Base-by-base conservation (phyloP, 2,329 filamentous ascomycete species). In the Penicillium sp. region DNA sequence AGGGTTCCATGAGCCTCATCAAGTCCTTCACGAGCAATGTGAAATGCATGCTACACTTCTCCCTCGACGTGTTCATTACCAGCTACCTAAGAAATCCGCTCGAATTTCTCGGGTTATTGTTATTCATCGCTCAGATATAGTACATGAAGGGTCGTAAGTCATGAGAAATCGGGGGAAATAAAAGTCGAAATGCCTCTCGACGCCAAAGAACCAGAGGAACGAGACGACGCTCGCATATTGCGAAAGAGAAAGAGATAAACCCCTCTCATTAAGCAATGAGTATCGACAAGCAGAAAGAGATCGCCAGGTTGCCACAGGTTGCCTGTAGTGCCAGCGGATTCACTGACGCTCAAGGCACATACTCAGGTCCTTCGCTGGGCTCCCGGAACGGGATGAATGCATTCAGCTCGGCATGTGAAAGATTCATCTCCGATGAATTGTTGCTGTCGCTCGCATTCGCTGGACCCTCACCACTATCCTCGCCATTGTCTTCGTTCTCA, bases 401-500 rank as follows among this genome's bases (percentile, higher is more conserved):
- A 1, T 28, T 53, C 26, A 66, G 33, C 26, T 64, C 53, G 2
- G 14, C 19, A 42, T 52, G 59, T 6, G 57, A 43, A 25, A 67
- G 60, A 52, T 58, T 58, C 48, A 26, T 51, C 33, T 61, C 64
- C 25, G 68, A 64, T 2, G 51, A 48, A n/a, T 56, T 59, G 4
- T 55, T 58, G 4, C 52, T 58, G 13, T 45, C 55, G 3, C 37
- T 43, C n/a, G 33, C 14, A 16, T 40, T 37, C 25, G 56, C 51
- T 19, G 52, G 55, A 30, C 55, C 59, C 8, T 43, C 40, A 11
- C 51, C 60, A 22, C 57, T 64, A 35, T 53, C 59, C 10, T 43
- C 40, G 16, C 51, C 59, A 22, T 58, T 64, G 16, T 68, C 67
- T 22, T 67, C 67, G 19, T 58, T 59, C 30, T 51, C 40, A 1